Evolutionary conservation across 164 flowering plant genomes (phyloP).

Genomic region (Malania oleifera): DNA sequence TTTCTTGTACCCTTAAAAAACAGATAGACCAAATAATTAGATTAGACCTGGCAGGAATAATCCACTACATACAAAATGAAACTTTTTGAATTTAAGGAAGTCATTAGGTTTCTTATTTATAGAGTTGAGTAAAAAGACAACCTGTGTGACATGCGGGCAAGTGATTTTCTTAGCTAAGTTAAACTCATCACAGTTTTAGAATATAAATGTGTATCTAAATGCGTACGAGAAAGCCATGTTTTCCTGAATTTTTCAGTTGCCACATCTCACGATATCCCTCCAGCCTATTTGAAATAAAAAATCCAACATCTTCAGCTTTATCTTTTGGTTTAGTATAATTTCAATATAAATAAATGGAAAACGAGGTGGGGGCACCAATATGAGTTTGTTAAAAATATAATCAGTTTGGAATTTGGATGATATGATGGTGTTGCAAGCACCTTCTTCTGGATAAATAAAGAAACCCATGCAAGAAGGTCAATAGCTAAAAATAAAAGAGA

Average conservation of each 20-base stretch:
- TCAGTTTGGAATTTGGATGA: neutral
- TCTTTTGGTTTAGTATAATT: neutral
- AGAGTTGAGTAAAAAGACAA: no score
- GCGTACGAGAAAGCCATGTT: neutral
- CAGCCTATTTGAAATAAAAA: neutral
- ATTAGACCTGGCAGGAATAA: neutral
- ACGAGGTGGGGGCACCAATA: no score
- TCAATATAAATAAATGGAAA: neutral
- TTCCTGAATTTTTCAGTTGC: neutral
- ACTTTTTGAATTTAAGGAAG: neutral
- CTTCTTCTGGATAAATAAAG: neutral
- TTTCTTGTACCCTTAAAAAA: constrained; percentile 33
- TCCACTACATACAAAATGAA: no score
- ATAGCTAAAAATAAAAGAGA: neutral
- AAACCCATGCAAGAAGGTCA: neutral
- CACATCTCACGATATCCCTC: neutral
- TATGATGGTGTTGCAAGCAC: no score
- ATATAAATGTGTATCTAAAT: neutral
- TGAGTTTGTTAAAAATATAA: no score
- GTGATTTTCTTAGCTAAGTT: no score
- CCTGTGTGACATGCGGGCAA: no score
- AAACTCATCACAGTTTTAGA: neutral
- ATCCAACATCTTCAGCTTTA: neutral
- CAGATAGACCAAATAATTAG: constrained; percentile 1
- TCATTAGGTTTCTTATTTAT: neutral